Conservation (phyloP, 176 grass and related monocot species). For the Puya raimondii region DNA sequence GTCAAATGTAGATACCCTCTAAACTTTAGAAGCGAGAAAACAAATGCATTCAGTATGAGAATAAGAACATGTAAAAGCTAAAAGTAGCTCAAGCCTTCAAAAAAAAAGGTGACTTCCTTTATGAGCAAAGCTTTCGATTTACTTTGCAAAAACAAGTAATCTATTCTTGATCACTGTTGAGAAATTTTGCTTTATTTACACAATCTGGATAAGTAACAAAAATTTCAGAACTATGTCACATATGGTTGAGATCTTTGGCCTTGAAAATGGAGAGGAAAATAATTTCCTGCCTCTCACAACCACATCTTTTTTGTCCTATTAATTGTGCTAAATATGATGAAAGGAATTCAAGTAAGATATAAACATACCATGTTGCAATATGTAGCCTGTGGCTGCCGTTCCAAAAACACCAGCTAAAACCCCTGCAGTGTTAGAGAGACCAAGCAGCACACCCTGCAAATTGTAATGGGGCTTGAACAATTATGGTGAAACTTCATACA, state of each 20-base stretch:
- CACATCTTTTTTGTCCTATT: neutral
- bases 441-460: constrained; percentile 76
- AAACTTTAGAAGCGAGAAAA: neutral
- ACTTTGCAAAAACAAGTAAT: no score
- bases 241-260: no score
- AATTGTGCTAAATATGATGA: neutral
- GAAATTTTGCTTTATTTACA: no score
- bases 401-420: constrained; percentile 94
- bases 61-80: constrained; percentile 6
- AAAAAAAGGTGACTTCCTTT: no score
- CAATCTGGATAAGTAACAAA: no score
- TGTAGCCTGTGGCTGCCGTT: constrained; percentile 86
- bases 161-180: no score
- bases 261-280: no score
- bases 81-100: no score
- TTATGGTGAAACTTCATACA: constrained; percentile 12
- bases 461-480: constrained; percentile 2
- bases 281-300: no score
- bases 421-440: constrained; percentile 90
- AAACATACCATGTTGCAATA: constrained; percentile 74
- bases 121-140: no score
- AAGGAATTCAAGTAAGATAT: constrained; percentile 2
- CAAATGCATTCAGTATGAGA: neutral
- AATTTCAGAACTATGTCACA: no score
- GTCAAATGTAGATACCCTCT: neutral